Base-by-base conservation (phyloP, 495 filamentous ascomycete species). In the Aspergillus ellipticus region DNA sequence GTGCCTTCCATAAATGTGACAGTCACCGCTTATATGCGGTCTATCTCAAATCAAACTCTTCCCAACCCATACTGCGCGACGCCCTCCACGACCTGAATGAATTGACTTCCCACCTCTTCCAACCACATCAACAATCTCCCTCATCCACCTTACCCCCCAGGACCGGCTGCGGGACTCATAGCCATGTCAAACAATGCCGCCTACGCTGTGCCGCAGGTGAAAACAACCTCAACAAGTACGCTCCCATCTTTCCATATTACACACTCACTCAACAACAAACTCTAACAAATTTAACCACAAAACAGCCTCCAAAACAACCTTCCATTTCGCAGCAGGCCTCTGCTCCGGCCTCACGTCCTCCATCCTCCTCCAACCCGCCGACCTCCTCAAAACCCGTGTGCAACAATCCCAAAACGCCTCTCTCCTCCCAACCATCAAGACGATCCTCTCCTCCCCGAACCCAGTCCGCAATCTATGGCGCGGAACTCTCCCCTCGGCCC, bases 301-400 rank as follows among this genome's bases (percentile, higher is more conserved):
- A 42, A 19, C 21, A 78, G 74, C 75, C 58, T 77, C 74, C 10
- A 77, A 77, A 71, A 73, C 72, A 19, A 66, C 78, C 60, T 92
- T 92, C 71, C 93, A 96, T 77, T 95, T 97, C 75, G 72, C 84
- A 55, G 94, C 92, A 53, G 95, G 94, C 56, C 87, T 96, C 35
- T 81, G 81, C 64, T 96, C 92, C 0, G 94, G 94, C 65, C 80
- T 95, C 49, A 80, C 88, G 57, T 90, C 91, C 41, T 90, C 94
- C 55, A 84, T 92, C 55, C 85, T 97, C 61, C 86, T 98, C 49
- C 94, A 98, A 74, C 94, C 94, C 24, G 90, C 92, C 66, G 94
- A 97, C 71, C 88, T 97, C 19, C 86, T 98, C 71, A 98, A 98
- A 76, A 98, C 79, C 56, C 90, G 95, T 43, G 83, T 97, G 53